phyloP scores from a whole-genome alignment of 495 filamentous ascomycete species.

The Annulohypoxylon moriforme region DNA sequence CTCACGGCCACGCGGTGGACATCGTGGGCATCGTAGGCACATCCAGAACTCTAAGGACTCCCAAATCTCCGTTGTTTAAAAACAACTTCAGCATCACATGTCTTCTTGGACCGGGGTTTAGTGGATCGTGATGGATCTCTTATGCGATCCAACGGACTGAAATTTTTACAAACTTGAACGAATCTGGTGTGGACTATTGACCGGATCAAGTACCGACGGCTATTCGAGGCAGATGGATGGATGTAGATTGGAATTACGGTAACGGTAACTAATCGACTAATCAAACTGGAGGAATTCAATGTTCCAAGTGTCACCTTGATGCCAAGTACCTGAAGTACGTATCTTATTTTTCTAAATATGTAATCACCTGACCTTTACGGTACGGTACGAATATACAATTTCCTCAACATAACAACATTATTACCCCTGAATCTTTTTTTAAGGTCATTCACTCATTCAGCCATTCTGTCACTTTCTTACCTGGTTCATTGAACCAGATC shows the following conservation, averaged over 20 bases:
- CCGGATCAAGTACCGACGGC: constrained; percentile 41
- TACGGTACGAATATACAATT: not conserved
- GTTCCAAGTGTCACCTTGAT: not conserved
- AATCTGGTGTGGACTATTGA: constrained; percentile 25
- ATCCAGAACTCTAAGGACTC: constrained; percentile 27
- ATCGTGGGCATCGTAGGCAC: constrained; percentile 5
- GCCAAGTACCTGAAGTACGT: constrained; percentile 3
- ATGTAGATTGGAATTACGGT: not conserved
- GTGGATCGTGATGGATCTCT: constrained; percentile 44
- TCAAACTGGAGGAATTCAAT: not conserved
- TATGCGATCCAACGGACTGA: constrained; percentile 43
- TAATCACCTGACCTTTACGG: constrained; percentile 19
- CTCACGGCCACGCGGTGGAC: constrained; percentile 19
- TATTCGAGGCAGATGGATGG: constrained; percentile 32
- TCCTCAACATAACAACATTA: not conserved
- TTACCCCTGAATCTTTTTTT: not conserved
- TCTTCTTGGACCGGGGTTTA: constrained; percentile 37
- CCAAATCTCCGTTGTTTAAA: constrained; percentile 21
- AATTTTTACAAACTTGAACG: constrained; percentile 30
- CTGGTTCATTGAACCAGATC: constrained; percentile 11
- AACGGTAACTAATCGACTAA: not conserved
- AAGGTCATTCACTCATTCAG: not conserved
- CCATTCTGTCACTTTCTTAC: not conserved
- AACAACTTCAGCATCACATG: constrained; percentile 42
- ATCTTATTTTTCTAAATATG: not conserved